These are phyloP conservation scores for Neurospora sp. DNA, from an alignment of 2,329 filamentous ascomycete genomes.

Conservation along the genomic window DNA sequence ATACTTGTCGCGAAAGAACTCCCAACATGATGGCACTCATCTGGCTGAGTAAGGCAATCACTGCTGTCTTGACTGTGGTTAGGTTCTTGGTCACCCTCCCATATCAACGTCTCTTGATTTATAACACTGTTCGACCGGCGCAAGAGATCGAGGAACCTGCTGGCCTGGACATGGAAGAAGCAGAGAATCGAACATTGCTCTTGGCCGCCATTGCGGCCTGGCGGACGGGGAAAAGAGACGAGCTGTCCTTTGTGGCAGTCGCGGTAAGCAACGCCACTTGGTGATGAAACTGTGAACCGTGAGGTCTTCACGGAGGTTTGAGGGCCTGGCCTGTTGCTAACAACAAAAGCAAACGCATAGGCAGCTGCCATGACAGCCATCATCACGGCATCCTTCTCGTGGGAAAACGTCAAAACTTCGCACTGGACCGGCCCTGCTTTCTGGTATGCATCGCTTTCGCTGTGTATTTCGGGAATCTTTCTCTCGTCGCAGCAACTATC, in stretches of 20 bases:
- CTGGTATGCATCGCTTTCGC: conserved; percentile 3
- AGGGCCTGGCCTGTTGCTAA: no score
- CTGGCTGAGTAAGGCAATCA: neutral
- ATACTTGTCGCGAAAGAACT: no score
- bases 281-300: no score
- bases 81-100: conserved; percentile 1
- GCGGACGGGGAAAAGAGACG: no score
- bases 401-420: neutral
- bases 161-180: no score
- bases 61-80: neutral
- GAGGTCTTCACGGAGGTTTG: no score
- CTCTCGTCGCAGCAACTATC: conserved; percentile 2
- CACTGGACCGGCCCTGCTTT: conserved; percentile 4
- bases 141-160: neutral
- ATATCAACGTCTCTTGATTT: conserved; percentile 2
- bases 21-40: neutral
- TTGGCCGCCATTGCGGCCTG: no score
- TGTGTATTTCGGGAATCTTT: neutral
- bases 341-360: no score
- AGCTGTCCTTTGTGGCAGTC: no score
- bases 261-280: no score
- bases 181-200: no score
- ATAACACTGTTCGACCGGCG: neutral
- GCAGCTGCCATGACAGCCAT: neutral
- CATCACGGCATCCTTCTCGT: conserved; percentile 2